Base-by-base conservation (phyloP, 768 basidiomycete species). In the Cystobasidium ongulense region DNA sequence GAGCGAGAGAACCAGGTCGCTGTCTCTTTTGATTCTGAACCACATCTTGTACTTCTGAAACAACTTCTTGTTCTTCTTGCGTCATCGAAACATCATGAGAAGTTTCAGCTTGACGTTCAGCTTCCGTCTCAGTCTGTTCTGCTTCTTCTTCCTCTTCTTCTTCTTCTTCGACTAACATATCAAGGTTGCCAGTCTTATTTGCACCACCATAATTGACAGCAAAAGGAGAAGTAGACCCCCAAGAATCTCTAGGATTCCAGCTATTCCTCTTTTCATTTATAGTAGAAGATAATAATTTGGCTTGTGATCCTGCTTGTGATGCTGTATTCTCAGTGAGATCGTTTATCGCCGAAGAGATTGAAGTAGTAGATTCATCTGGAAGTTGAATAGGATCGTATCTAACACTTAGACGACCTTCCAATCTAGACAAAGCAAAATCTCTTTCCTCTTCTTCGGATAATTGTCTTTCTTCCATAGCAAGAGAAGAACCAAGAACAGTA, bases 111-210 rank as follows among this genome's bases (percentile, higher is more conserved):
- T 64, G 33, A 27, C 25, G 23, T 21, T 64, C 25, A 27, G 15
- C 29, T 64, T 64, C 33, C 38, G 35, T 43, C 25, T 64, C 63
- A n/a, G n/a, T n/a, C 7, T 64, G 63, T 13, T 64, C 5, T 41
- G 35, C 63, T 64, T 39, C 41, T 59, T 74, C 70, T 38, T 27
- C 23, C 64, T 53, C 43, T 27, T 77, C 80, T 39, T 93, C 90
- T 65, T 92, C 91, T 71, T 92, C 90, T 78, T 91, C 91, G 78
- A 91, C 91, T 36, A 92, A 82, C 33, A 92, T 76, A 13, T 77
- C 78, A 0, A 79, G 59, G 57, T 76, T 75, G 67, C 57, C 57
- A 4, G 8, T 59, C 27, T 59, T 59, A 59, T 59, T 27, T 8
- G n/a, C 52, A 54, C 21, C n/a, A 35, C 29, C 15, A 27, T 5